A percentile compares a stretch with the other conserved stretches of the same genome.
These are phyloP conservation scores for Psophocarpus tetragonolobus DNA, from an alignment of 306 rosid species.

Conservation along the genomic window DNA sequence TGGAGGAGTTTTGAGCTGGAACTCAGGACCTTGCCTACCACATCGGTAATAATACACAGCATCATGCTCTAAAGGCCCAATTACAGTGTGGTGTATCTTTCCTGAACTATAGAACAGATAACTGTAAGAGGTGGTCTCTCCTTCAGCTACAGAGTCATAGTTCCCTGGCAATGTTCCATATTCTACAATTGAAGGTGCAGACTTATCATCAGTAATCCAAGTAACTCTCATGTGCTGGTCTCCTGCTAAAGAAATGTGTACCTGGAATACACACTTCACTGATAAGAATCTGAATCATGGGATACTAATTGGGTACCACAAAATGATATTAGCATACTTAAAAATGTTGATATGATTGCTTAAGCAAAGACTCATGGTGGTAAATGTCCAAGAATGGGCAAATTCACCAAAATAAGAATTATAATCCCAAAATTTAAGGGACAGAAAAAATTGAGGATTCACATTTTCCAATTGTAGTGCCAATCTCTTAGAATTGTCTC, in stretches of 20 bases:
- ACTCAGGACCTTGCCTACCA: slow-evolving; percentile 78
- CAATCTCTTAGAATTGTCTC: background rate
- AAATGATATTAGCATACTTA: slow-evolving; percentile 8
- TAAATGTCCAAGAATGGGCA: slow-evolving; percentile 5
- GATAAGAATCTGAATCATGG: slow-evolving; percentile 17
- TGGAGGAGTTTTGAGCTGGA: slow-evolving; percentile 84
- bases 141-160: slow-evolving; percentile 58
- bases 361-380: background rate
- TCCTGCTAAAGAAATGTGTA: slow-evolving; percentile 90
- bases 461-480: background rate
- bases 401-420: background rate
- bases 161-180: slow-evolving; percentile 70
- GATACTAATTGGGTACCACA: slow-evolving; percentile 6
- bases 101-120: slow-evolving; percentile 79
- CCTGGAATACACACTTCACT: slow-evolving; percentile 51
- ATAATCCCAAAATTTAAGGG: slow-evolving; percentile 1
- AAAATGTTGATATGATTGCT: background rate
- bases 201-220: slow-evolving; percentile 69
- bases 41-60: slow-evolving; percentile 78
- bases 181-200: slow-evolving; percentile 73
- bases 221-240: slow-evolving; percentile 75
- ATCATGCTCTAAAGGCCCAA: slow-evolving; percentile 76
- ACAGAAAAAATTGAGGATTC: background rate
- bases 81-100: slow-evolving; percentile 82
- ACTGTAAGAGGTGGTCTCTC: slow-evolving; percentile 76